Evolutionary conservation across 2,329 filamentous ascomycete species (phyloP).

Genomic region (Nigrospora oryzae): DNA sequence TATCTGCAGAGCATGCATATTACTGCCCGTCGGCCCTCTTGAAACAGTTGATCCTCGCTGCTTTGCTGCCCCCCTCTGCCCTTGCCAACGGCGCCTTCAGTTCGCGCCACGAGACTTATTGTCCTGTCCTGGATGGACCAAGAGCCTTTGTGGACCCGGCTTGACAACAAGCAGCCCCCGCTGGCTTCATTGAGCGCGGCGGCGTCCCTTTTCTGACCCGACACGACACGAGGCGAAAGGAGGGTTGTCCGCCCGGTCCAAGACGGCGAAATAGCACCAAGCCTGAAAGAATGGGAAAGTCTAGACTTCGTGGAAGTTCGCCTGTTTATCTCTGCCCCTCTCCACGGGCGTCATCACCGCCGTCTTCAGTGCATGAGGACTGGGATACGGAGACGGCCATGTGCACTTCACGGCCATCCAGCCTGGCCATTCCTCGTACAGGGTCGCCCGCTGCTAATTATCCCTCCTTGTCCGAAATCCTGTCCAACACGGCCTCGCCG

Average conservation of each 20-base stretch:
- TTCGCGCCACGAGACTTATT: no score
- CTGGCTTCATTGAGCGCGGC: no score
- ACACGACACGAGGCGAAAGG: not conserved
- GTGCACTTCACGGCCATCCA: conserved; percentile 39
- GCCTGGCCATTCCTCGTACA: conserved; percentile 32
- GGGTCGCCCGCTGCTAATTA: conserved; percentile 31
- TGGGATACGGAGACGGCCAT: conserved; percentile 33
- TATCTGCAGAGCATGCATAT: no score
- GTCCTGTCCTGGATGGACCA: not conserved
- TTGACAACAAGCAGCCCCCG: not conserved
- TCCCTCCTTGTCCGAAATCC: conserved; percentile 77
- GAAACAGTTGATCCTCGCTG: no score
- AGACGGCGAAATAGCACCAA: not conserved
- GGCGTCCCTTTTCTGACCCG: not conserved
- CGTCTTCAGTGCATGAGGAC: conserved; percentile 35
- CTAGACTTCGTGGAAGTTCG: conserved; percentile 34
- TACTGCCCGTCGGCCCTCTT: no score
- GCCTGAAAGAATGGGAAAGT: conserved; percentile 33
- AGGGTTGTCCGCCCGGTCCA: not conserved
- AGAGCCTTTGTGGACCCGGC: not conserved
- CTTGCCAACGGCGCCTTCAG: no score
- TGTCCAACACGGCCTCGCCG: conserved; percentile 75
- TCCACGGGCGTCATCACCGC: conserved; percentile 32
- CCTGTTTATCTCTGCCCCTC: conserved; percentile 32
- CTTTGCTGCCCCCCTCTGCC: no score